phyloP scores from a whole-genome alignment of 2,329 filamentous ascomycete species.

The Trichoderma sp. region DNA sequence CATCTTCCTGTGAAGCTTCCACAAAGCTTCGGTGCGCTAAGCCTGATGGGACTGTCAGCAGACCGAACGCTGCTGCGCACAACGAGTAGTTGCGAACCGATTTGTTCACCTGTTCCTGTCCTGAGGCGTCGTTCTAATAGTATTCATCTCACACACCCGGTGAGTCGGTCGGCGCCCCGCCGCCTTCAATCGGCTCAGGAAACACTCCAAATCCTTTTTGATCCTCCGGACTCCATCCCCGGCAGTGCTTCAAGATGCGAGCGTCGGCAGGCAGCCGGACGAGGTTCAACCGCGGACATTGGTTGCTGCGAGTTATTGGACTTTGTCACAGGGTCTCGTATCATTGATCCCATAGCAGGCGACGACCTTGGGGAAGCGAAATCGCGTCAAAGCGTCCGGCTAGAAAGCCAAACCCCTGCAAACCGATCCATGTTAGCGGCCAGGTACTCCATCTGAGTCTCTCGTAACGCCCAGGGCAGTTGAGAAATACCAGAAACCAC shows the following conservation, averaged over 20 bases:
- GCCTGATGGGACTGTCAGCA: conserved; percentile 12
- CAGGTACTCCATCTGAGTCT: neutral
- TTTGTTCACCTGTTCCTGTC: neutral
- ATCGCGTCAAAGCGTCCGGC: neutral
- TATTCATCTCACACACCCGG: neutral
- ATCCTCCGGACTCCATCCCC: neutral
- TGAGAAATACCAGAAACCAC: neutral
- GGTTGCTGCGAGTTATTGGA: neutral
- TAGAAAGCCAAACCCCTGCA: neutral
- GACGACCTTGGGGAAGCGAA: neutral
- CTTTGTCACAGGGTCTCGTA: conserved; percentile 1
- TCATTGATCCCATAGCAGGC: neutral
- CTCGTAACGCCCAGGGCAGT: neutral
- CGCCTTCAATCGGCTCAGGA: neutral
- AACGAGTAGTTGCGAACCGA: neutral
- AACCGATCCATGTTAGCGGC: conserved; percentile 3
- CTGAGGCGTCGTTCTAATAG: neutral
- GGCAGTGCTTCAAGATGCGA: neutral
- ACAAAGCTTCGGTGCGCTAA: neutral
- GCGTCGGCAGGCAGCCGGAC: neutral
- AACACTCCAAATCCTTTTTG: neutral
- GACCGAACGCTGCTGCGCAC: conserved; percentile 2
- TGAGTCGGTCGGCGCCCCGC: neutral
- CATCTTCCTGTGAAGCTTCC: neutral
- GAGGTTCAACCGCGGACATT: neutral